These are phyloP conservation scores for Candida tunisiensis DNA, from an alignment of 1,139 yeast genomes.

Conservation along the genomic window DNA sequence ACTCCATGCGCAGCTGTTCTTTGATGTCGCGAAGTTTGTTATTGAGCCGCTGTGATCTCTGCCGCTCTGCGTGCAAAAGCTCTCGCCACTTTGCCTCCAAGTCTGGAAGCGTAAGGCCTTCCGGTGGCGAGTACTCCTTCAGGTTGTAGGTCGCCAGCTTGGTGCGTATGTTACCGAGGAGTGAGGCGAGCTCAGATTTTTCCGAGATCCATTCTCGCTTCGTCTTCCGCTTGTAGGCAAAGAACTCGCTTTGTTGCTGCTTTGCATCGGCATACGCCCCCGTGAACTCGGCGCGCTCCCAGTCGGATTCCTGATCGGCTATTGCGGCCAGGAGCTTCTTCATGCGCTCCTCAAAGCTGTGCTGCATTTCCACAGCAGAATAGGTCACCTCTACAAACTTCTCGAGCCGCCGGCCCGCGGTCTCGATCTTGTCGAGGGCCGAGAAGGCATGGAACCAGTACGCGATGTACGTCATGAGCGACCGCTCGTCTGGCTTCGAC, in stretches of 20 bases:
- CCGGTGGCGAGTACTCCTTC: constrained; percentile 20
- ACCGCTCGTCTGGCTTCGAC: constrained; percentile 43
- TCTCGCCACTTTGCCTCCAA: constrained; percentile 19
- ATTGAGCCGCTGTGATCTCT: constrained; percentile 18
- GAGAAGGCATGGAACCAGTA: constrained; percentile 46
- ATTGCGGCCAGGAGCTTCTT: constrained; percentile 14
- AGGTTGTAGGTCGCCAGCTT: constrained; percentile 23
- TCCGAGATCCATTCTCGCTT: constrained; percentile 25
- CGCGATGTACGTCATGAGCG: constrained; percentile 46
- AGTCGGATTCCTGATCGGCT: constrained; percentile 6
- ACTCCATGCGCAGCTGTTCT: constrained; percentile 29
- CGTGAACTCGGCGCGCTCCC: constrained; percentile 11
- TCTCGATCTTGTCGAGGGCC: constrained; percentile 21
- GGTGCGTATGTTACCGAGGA: constrained; percentile 22
- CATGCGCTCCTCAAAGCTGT: constrained; percentile 20
- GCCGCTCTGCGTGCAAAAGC: constrained; percentile 18
- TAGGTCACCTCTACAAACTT: constrained; percentile 21
- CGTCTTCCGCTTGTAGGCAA: constrained; percentile 15
- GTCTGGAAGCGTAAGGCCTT: constrained; percentile 14
- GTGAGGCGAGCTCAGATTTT: constrained; percentile 20
- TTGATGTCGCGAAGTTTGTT: constrained; percentile 19
- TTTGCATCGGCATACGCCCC: constrained; percentile 20
- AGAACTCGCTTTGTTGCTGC: constrained; percentile 13
- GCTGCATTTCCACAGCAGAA: constrained; percentile 20
- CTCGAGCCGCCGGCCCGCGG: constrained; percentile 24